Evolutionary conservation across 1,139 yeast species (phyloP).

Genomic region (Meyerozyma carpophila): DNA sequence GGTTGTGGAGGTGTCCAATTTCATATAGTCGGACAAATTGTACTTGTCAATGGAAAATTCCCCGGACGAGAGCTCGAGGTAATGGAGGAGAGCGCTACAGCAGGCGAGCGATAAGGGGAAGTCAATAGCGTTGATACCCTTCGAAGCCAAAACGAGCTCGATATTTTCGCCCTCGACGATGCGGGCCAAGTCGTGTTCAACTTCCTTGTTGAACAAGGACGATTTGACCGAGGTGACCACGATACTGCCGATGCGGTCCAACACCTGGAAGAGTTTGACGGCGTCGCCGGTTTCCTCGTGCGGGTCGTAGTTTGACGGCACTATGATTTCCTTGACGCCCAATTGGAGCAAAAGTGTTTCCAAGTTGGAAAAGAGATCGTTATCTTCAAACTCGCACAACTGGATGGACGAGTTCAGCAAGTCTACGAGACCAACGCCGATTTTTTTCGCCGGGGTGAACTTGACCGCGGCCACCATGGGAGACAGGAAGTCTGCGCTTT

Average conservation of each 20-base stretch:
- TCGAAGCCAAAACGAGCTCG: slow-evolving; percentile 56
- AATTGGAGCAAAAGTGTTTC: slow-evolving; percentile 83
- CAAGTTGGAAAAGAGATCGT: slow-evolving; percentile 78
- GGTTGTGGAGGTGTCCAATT: slow-evolving; percentile 84
- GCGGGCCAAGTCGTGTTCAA: slow-evolving; percentile 70
- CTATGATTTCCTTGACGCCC: slow-evolving; percentile 79
- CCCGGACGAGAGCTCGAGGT: slow-evolving; percentile 49
- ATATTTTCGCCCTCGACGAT: slow-evolving; percentile 18
- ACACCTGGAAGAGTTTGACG: slow-evolving; percentile 52
- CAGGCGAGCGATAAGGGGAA: slow-evolving; percentile 34
- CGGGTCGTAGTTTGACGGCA: slow-evolving; percentile 43
- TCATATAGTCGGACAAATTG: slow-evolving; percentile 73
- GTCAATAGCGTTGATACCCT: slow-evolving; percentile 41
- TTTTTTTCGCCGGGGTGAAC: slow-evolving; percentile 35
- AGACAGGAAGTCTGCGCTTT: slow-evolving; percentile 54
- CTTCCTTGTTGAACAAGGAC: slow-evolving; percentile 55
- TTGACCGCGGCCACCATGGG: slow-evolving; percentile 78
- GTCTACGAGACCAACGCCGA: slow-evolving; percentile 83
- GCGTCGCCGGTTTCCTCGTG: slow-evolving; percentile 31
- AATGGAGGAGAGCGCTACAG: slow-evolving; percentile 59
- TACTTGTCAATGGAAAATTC: slow-evolving; percentile 54
- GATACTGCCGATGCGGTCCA: slow-evolving; percentile 68
- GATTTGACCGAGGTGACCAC: slow-evolving; percentile 59
- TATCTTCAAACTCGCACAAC: slow-evolving; percentile 76
- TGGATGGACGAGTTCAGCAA: slow-evolving; percentile 63